Percentiles rank a stretch among this genome's conserved stretches.
These are phyloP conservation scores for Claviceps pusilla DNA, from an alignment of 2,329 filamentous ascomycete genomes.

Conservation along the genomic window DNA sequence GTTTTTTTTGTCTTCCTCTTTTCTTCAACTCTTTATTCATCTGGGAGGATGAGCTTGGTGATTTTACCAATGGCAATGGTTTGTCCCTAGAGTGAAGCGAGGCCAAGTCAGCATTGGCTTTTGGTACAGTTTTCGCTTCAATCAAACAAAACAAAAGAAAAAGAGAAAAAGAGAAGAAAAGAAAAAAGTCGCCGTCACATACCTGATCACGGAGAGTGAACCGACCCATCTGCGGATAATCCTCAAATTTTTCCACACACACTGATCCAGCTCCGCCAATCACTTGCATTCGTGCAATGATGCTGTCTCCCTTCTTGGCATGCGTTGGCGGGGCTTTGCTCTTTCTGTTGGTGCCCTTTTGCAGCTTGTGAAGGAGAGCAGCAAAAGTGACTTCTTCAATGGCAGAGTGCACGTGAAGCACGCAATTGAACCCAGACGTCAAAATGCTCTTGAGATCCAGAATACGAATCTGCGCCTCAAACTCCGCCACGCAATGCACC, in stretches of 20 bases:
- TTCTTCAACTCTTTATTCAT: not conserved
- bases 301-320: slow-evolving; percentile 64
- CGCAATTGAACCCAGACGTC: slow-evolving; percentile 91
- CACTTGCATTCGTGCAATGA: slow-evolving; percentile 83
- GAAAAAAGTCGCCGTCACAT: slow-evolving; percentile 15
- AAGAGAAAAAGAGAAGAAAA: too few species aligned
- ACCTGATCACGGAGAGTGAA: slow-evolving; percentile 84
- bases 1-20: not conserved
- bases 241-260: slow-evolving; percentile 87
- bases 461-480: slow-evolving; percentile 94
- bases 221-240: slow-evolving; percentile 85
- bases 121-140: not conserved
- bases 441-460: slow-evolving; percentile 90
- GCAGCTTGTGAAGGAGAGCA: slow-evolving; percentile 76
- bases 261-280: slow-evolving; percentile 74
- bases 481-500: slow-evolving; percentile 75
- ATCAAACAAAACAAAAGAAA: too few species aligned
- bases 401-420: slow-evolving; percentile 90
- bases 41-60: slow-evolving; percentile 57
- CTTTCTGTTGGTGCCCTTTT: slow-evolving; percentile 86
- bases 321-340: slow-evolving; percentile 89
- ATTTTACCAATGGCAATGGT: slow-evolving; percentile 99
- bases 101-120: not conserved
- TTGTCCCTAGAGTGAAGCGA: slow-evolving; percentile 54
- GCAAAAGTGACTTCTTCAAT: slow-evolving; percentile 95